Base-by-base conservation (phyloP, 768 basidiomycete genomes). In the Cystofilobasidium capitatum region DNA sequence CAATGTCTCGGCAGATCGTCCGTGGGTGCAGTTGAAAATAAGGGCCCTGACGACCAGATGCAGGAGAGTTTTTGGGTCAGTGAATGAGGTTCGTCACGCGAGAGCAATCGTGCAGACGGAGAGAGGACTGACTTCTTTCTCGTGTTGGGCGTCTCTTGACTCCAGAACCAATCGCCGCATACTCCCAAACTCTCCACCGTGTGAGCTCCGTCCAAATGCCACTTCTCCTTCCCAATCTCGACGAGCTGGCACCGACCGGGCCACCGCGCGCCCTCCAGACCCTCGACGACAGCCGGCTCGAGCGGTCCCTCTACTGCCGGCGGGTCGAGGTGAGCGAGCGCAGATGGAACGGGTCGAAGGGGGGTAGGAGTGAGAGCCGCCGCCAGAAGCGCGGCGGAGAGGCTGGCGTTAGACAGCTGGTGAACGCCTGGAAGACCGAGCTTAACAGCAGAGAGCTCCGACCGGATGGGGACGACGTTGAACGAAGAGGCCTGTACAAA, bases 191-290 rank as follows among this genome's bases (percentile, higher is more conserved):
- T 96, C 75, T 98, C 96, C 16, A 83, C 78, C 0, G 96, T 99
- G 76, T 99, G 96, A 14, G 96, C 93, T 0, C 96, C 96, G 74
- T 98, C 96, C 16, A 99, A 79, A 76, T 86, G 90, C 96, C 96
- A 98, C 3, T 83, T 87, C 9, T 83, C 80, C 20, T 76, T 73
- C 1, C 77, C 59, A 85, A 73, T 93, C 91, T 13, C 65, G 58
- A 94, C 83, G 12, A 82, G 83, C 78, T 99, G 96, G 75, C 96
- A 99, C 54, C 96, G 84, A 16, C 94, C 96, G 13, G 96, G 93
- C 94, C 96, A 99, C 69, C 80, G 83, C 4, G 91, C 82, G 24
- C 81, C 77, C 72, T 83, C 77, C 26, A 98, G 79, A 3, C 87
- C 92, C 85, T 73, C 68, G 20, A 24, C 45, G 17, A 49, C 13